These are phyloP conservation scores for Candida sp. DNA, from an alignment of 1,139 yeast genomes.

Conservation along the genomic window DNA sequence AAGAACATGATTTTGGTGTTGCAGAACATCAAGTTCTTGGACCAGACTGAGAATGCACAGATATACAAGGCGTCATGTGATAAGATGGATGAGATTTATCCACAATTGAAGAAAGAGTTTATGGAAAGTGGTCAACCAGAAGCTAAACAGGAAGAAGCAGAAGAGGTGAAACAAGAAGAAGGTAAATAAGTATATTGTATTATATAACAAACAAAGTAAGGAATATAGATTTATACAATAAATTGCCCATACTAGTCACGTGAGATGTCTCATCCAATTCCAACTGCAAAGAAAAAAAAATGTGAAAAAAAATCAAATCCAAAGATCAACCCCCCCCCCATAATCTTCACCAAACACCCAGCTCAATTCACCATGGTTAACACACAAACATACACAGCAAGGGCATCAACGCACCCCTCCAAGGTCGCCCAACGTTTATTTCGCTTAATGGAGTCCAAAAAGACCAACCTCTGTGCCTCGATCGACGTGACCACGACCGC, in stretches of 20 bases:
- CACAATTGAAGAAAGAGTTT: constrained; percentile 41
- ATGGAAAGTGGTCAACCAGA: constrained; percentile 1
- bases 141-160: neutral
- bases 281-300: neutral
- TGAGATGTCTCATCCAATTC: too few species aligned
- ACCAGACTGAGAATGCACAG: constrained; percentile 21
- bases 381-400: constrained; percentile 54
- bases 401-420: constrained; percentile 76
- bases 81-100: constrained; percentile 47
- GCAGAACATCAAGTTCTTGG: constrained; percentile 29
- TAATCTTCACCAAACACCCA: neutral
- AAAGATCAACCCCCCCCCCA: neutral
- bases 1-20: constrained; percentile 58
- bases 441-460: constrained; percentile 74
- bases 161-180: neutral
- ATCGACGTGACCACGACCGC: constrained; percentile 83
- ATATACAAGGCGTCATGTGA: constrained; percentile 46
- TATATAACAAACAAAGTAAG: neutral
- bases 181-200: neutral
- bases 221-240: neutral
- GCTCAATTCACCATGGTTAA: constrained; percentile 20
- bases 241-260: too few species aligned
- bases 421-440: constrained; percentile 82
- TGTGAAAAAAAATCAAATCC: neutral
- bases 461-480: constrained; percentile 96